Conservation (phyloP, 179 eudicot genomes). For the Carnegiea gigantea region DNA sequence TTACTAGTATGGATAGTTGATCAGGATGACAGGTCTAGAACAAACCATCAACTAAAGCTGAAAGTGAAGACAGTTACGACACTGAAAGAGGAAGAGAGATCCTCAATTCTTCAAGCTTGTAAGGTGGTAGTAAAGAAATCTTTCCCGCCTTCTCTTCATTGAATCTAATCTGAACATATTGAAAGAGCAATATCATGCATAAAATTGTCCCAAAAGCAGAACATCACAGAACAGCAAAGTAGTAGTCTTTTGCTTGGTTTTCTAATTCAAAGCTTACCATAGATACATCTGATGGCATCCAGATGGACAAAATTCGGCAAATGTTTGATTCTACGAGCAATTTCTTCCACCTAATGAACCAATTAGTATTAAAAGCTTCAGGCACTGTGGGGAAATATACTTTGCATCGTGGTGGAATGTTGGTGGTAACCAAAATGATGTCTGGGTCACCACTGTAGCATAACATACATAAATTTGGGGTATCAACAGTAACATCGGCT, state of each 20-base stretch:
- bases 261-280: background rate
- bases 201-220: background rate
- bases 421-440: background rate
- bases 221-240: background rate
- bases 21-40: constrained; percentile 6
- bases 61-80: background rate
- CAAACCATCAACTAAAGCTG: constrained; percentile 5
- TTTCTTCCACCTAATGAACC: constrained; percentile 3
- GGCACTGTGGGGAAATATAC: background rate
- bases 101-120: constrained; percentile 13
- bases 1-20: background rate
- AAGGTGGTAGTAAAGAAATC: background rate
- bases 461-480: background rate
- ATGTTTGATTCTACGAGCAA: background rate
- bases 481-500: background rate
- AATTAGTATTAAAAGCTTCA: background rate
- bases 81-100: background rate
- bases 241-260: background rate
- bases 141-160: background rate
- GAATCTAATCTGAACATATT: background rate
- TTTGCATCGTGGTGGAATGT: background rate
- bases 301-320: background rate
- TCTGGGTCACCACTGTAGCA: background rate
- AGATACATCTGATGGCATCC: background rate
- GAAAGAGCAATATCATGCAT: background rate